These are phyloP conservation scores for Fusarium sp. DNA, from an alignment of 2,329 filamentous ascomycete species.

Conservation along the genomic window DNA sequence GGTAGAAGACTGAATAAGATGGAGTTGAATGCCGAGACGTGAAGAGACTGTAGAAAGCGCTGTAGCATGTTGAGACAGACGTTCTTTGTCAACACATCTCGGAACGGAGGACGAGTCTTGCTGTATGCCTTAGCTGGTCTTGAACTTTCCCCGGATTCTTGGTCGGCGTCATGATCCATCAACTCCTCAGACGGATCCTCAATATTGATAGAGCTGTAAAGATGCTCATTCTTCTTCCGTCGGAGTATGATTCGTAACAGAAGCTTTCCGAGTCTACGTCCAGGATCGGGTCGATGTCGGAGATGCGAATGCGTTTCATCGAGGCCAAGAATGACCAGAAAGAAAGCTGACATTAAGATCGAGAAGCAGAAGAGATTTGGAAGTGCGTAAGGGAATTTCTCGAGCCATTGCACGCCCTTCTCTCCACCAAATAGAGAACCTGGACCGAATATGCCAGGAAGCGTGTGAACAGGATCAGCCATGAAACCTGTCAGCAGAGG, in stretches of 20 bases:
- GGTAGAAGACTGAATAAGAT: slow-evolving; percentile 83
- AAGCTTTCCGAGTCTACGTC: background rate
- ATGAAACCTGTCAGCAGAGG: slow-evolving; percentile 75
- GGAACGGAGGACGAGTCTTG: slow-evolving; percentile 61
- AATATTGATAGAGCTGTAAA: background rate
- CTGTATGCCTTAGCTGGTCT: slow-evolving; percentile 46
- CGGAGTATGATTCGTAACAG: background rate
- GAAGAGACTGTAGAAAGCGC: slow-evolving; percentile 76
- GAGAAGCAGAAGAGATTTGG: slow-evolving; percentile 64
- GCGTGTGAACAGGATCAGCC: slow-evolving; percentile 72
- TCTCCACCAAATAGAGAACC: slow-evolving; percentile 52
- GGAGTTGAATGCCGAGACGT: slow-evolving; percentile 79
- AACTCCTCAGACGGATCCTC: background rate
- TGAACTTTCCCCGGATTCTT: background rate
- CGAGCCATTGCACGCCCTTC: slow-evolving; percentile 24
- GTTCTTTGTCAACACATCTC: slow-evolving; percentile 65
- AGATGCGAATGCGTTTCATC: slow-evolving; percentile 57
- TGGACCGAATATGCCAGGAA: slow-evolving; percentile 60
- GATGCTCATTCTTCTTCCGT: background rate
- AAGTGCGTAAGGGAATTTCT: slow-evolving; percentile 60
- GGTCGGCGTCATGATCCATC: background rate
- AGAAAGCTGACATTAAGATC: slow-evolving; percentile 56
- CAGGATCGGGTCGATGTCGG: background rate
- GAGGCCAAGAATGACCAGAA: slow-evolving; percentile 60
- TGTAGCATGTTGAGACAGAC: slow-evolving; percentile 66